Conservation (phyloP, 2,329 filamentous ascomycete genomes). For the Trichoderma lentiforme region DNA sequence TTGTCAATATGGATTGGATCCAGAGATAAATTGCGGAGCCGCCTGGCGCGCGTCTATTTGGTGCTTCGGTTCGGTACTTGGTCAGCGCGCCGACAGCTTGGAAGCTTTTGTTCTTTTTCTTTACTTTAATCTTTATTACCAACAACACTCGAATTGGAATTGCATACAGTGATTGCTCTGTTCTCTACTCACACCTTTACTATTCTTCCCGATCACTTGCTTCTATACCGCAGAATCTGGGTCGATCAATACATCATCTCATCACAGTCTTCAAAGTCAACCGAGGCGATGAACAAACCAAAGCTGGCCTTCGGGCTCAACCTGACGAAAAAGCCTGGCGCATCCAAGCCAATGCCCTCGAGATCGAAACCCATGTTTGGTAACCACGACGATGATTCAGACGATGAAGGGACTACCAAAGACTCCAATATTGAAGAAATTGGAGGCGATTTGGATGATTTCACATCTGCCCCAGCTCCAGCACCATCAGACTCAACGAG, state of each 20-base stretch:
- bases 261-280: not conserved
- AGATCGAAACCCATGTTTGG: conserved; percentile 54
- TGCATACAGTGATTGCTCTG: not conserved
- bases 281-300: conserved; percentile 44
- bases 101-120: not conserved
- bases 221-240: not conserved
- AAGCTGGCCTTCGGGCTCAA: conserved; percentile 56
- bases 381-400: conserved; percentile 52
- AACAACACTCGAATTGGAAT: not conserved
- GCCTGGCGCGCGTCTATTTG: conserved; percentile 12
- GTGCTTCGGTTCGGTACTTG: conserved; percentile 6
- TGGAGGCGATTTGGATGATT: conserved; percentile 60
- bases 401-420: conserved; percentile 43
- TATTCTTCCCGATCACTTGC: not conserved
- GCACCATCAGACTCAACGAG: conserved; percentile 29
- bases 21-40: conserved; percentile 9
- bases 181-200: not conserved
- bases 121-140: not conserved
- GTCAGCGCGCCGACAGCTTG: conserved; percentile 8
- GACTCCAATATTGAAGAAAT: conserved; percentile 52
- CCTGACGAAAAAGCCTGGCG: conserved; percentile 54
- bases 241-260: not conserved
- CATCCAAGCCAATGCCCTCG: conserved; percentile 46
- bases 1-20: not conserved
- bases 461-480: conserved; percentile 27